Evolutionary conservation across 2,329 filamentous ascomycete species (phyloP), one percentile per base, ranked within the genome.

Genomic region (Ascochyta pisi): DNA sequence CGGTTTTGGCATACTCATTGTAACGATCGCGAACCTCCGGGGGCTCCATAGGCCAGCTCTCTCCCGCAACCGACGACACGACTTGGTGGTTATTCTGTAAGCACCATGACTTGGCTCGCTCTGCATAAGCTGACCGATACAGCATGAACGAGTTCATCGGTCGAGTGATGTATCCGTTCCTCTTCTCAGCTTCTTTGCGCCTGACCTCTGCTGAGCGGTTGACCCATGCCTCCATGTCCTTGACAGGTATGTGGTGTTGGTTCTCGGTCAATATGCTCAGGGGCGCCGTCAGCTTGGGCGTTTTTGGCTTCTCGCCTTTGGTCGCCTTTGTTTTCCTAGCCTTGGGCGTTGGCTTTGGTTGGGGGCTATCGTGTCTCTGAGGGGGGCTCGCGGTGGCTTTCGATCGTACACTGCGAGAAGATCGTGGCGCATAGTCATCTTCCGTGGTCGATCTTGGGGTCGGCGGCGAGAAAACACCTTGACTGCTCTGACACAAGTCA

Each of bases 91-190:
- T 97, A 75, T 95, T 94, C 67, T 95, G 87, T 13, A 86, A 81
- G 66, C 90, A 91, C 82, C 88, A 91, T 47, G 85, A 82, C 76
- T 96, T 96, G 56, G 91, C 91, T 29, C 92, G 84, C 59, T 95
- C 90, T 57, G 96, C 91, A 71, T 91, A 97, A 6, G 92, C 91
- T 63, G 95, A 96, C 38, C 95, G 89, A 75, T 99, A 99, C 46
- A 99, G 82, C 89, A 99, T 96, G 79, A 98, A 99, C 0, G 91
- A 94, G 75, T 99, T 99, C 89, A 97, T 96, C 3, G 95, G 93
- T 27, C 95, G 84, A 68, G 94, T 92, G 64, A 98, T 84, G 73
- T 93, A 92, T 24, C 90, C 90, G 33, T 86, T 91, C 54, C 86
- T 84, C 66, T 85, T 84, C 39, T 86, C 83, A 9, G 89, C 86